phyloP scores from a whole-genome alignment of 768 basidiomycete species.

The Suillus spraguei region DNA sequence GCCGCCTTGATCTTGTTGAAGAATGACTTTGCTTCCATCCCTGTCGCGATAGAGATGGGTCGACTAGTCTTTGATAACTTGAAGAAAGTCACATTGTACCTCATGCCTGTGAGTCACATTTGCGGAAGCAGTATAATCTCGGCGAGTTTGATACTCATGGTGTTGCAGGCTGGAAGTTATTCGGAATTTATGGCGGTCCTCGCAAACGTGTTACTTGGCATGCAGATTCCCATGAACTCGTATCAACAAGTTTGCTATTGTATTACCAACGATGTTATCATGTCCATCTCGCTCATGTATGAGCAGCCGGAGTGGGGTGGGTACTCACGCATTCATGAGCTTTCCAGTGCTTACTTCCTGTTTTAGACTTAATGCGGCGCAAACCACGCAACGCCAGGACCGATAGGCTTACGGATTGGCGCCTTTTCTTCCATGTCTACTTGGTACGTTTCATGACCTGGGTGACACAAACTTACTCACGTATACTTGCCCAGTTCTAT shows the following conservation, averaged over 20 bases:
- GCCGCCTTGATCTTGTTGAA: slow-evolving; percentile 47
- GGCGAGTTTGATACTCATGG: slow-evolving; percentile 4
- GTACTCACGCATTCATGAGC: not conserved
- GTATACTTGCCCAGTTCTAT: slow-evolving; percentile 34
- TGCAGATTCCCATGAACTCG: slow-evolving; percentile 52
- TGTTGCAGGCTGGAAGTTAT: slow-evolving; percentile 44
- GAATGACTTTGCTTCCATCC: slow-evolving; percentile 54
- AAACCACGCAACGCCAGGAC: slow-evolving; percentile 45
- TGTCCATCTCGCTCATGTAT: slow-evolving; percentile 43
- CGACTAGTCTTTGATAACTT: slow-evolving; percentile 54
- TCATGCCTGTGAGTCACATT: slow-evolving; percentile 31
- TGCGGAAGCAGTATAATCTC: not conserved
- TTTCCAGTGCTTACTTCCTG: slow-evolving; percentile 2
- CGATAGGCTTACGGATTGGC: slow-evolving; percentile 51
- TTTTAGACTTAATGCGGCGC: slow-evolving; percentile 39
- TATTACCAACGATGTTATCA: slow-evolving; percentile 45
- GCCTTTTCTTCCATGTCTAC: slow-evolving; percentile 51
- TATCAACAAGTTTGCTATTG: slow-evolving; percentile 51
- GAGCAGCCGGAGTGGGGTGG: slow-evolving; percentile 45
- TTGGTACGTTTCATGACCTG: slow-evolving; percentile 33
- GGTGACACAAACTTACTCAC: not conserved
- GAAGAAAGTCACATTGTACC: slow-evolving; percentile 41
- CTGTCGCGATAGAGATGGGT: slow-evolving; percentile 51
- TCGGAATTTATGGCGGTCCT: slow-evolving; percentile 55
- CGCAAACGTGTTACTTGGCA: slow-evolving; percentile 51